Base-by-base conservation (phyloP, 257 asterid species). In the Solanum tarijense region DNA sequence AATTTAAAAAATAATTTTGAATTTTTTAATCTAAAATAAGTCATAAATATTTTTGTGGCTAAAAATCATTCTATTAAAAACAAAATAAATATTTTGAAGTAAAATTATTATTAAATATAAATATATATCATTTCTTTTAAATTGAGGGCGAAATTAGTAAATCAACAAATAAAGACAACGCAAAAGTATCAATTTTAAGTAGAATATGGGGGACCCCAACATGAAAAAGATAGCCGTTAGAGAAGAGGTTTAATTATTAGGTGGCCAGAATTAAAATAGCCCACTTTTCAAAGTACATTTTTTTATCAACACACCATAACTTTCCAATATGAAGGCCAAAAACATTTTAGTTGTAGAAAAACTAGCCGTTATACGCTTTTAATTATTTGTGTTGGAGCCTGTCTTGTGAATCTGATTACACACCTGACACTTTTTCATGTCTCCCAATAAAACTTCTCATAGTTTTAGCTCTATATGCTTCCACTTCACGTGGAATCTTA, bases 161-260 rank as follows among this genome's bases (percentile, higher is more conserved):
- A 55, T 55, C 1, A 55, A 55, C 91, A 43, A 79, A 41, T 55
- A 34, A 23, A 12, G 79, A 74, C 82, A 79, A 13, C 34, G 34
- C 8, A 36, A 21, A n/a, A 66, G 71, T 66, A 87, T 46, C 27
- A 68, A 55, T 20, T 55, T 55, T 7, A 55, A 55, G 23, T 3
- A 55, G 65, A 55, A 55, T 55, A 16, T 55, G 9, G 46, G 88
- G 88, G 65, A 55, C 65, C 10, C 65, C 66, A 7, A 87, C 92
- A 32, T 75, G 93, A 90, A 87, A 92, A 92, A 92, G 98, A 94
- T 87, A 93, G 96, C 98, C 98, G 98, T 95, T 94, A 87, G 86
- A 81, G 71, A 83, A 20, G 41, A 20, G 41, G 72, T 68, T 8
- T 34, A 88, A 92, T 58, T 58, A 58, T 20, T 93, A 93, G 88